Conservation (phyloP, 2,329 filamentous ascomycete genomes). For the Paecilomyces variotii region DNA sequence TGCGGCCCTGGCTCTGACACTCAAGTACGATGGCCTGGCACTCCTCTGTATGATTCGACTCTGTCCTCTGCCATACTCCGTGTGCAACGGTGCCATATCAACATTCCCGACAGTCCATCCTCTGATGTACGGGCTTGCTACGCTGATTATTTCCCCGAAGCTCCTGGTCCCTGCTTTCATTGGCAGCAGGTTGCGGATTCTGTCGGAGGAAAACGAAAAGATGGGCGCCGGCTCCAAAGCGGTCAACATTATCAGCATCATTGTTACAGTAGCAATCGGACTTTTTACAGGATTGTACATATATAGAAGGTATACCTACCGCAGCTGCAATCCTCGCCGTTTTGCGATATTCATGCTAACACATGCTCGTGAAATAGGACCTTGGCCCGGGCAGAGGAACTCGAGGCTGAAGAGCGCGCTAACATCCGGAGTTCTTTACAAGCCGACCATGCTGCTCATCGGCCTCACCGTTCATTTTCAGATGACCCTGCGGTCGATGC, state of each 20-base stretch:
- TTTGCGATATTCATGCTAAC: neutral
- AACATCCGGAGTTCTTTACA: constrained; percentile 28
- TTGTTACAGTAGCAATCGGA: constrained; percentile 63
- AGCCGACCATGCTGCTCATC: constrained; percentile 27
- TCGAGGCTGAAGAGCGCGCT: constrained; percentile 40
- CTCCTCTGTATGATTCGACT: constrained; percentile 86
- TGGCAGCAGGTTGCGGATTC: constrained; percentile 68
- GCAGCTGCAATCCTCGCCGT: neutral
- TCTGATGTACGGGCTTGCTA: constrained; percentile 69
- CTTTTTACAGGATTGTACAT: constrained; percentile 73
- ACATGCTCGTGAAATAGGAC: constrained; percentile 26
- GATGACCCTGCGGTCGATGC: constrained; percentile 32
- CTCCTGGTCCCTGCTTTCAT: constrained; percentile 89
- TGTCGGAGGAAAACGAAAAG: constrained; percentile 74
- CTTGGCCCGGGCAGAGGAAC: constrained; percentile 40
- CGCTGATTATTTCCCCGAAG: constrained; percentile 74
- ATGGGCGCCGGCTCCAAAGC: constrained; percentile 74
- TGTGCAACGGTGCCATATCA: constrained; percentile 89
- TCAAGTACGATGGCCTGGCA: constrained; percentile 83
- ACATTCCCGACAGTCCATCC: constrained; percentile 85
- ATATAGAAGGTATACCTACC: constrained; percentile 52
- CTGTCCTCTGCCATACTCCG: constrained; percentile 84
- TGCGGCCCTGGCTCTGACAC: constrained; percentile 74
- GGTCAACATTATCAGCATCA: constrained; percentile 76
- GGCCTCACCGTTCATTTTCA: constrained; percentile 25